These are phyloP conservation scores for Lactarius hatsudake DNA, from an alignment of 768 basidiomycete species.

Conservation along the genomic window DNA sequence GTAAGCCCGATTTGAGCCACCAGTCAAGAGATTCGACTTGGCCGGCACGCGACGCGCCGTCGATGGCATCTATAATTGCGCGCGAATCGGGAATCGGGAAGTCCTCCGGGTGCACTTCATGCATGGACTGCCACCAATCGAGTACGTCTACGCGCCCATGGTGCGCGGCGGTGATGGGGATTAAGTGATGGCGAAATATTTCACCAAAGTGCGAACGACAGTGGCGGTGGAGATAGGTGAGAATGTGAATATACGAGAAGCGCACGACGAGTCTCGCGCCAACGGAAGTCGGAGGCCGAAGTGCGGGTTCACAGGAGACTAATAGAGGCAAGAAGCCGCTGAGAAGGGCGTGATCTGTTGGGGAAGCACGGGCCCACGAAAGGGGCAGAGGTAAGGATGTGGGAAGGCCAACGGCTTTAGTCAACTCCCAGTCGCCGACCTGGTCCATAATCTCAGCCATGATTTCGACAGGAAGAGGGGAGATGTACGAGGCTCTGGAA, in stretches of 20 bases:
- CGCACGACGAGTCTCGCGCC: constrained; percentile 66
- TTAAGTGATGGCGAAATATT: constrained; percentile 61
- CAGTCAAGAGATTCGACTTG: constrained; percentile 74
- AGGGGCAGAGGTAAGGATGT: constrained; percentile 62
- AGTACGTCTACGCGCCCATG: constrained; percentile 72
- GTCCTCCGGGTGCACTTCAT: constrained; percentile 58
- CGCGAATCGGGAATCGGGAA: constrained; percentile 52
- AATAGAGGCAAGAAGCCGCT: constrained; percentile 58
- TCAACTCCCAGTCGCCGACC: constrained; percentile 81
- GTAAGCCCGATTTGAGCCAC: constrained; percentile 69
- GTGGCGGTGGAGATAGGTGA: constrained; percentile 67
- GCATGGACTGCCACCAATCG: constrained; percentile 76
- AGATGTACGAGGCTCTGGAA: constrained; percentile 28
- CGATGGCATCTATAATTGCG: constrained; percentile 67
- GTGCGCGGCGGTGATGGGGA: constrained; percentile 75
- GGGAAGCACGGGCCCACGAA: constrained; percentile 70
- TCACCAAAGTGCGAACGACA: constrained; percentile 63
- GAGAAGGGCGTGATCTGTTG: constrained; percentile 71
- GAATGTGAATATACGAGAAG: constrained; percentile 73
- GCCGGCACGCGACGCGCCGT: constrained; percentile 76
- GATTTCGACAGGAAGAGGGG: constrained; percentile 74
- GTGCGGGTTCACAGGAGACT: constrained; percentile 53
- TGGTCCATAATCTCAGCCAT: constrained; percentile 75
- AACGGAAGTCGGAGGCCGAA: constrained; percentile 62
- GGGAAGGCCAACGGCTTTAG: constrained; percentile 71